Base-by-base conservation (phyloP, 176 grass and related monocot genomes). In the Juncus inflexus region DNA sequence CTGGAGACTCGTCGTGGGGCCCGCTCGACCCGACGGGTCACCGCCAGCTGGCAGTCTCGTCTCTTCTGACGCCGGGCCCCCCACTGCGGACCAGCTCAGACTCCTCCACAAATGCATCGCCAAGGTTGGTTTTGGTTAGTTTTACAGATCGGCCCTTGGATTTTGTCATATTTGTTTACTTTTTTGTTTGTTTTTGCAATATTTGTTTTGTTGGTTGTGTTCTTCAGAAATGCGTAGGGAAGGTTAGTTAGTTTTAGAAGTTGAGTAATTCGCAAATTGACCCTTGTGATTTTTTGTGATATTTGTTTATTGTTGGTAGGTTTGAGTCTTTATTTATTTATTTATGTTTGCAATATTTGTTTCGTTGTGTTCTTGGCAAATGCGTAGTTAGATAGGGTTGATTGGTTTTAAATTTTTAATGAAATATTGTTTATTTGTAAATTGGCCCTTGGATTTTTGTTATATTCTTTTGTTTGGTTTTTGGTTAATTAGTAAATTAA, bases 21-120 rank as follows among this genome's bases (percentile, higher is more conserved):
- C 84, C 60, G 74, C 84, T 64, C 86, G 83, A 74, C 45, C 63
- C 7, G 81, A 91, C 87, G 91, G 91, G 62, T 86, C 87, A 65
- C 88, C 83, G 63, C 85, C 67, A 70, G 77, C 81, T 75, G 84
- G 82, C 74, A 88, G 87, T 42, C 9, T 47, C 4, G 37, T 36
- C 58, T 71, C 73, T 4, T 80, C 55, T 71, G 77, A 91, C 38
- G 77, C 87, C 35, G 64, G 76, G 77, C 59, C 80, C 69, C 87
- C 91, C 64, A 88, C 70, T 50, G 83, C 86, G 11, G 84, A 88
- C 64, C 91, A 96, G 74, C 84, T 96, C 58, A 76, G 74, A 55
- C 42, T 82, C 76, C 87, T 96, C 64, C 87, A 96, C 77, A 96
- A 79, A 83, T 96, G 91, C 60, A 91, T 96, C 55, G 77, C 77